These are phyloP conservation scores for Ophiostoma sp. DNA, from an alignment of 2,329 filamentous ascomycete genomes.

Conservation along the genomic window DNA sequence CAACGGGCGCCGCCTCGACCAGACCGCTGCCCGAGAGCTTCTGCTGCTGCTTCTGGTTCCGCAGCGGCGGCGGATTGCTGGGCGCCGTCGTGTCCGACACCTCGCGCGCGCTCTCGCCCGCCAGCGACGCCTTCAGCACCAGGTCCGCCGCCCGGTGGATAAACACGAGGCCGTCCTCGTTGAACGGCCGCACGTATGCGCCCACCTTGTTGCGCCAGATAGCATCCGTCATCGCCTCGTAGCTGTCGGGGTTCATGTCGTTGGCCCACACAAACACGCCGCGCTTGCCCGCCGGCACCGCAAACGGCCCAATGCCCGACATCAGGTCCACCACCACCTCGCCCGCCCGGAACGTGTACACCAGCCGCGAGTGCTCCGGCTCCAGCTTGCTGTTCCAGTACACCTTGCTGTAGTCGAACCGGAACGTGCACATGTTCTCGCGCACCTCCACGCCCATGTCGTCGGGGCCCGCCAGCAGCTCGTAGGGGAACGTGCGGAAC, in stretches of 20 bases:
- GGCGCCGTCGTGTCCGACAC: constrained; percentile 25
- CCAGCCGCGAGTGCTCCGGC: constrained; percentile 78
- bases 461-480: constrained; percentile 75
- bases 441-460: constrained; percentile 78
- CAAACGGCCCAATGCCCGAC: constrained; percentile 95
- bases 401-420: constrained; percentile 90
- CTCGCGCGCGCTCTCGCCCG: constrained; percentile 40
- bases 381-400: constrained; percentile 97
- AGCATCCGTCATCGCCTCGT: constrained; percentile 63
- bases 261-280: constrained; percentile 93
- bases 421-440: constrained; percentile 80
- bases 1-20: background rate
- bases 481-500: constrained; percentile 89
- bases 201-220: constrained; percentile 73
- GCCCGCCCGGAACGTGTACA: constrained; percentile 69
- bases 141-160: constrained; percentile 64
- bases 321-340: constrained; percentile 94
- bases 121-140: constrained; percentile 47
- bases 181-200: constrained; percentile 71
- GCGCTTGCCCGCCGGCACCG: constrained; percentile 83
- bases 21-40: background rate
- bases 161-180: constrained; percentile 75
- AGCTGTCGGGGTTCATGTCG: constrained; percentile 90
- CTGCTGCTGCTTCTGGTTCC: constrained; percentile 15
- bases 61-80: constrained; percentile 17